Conservation (phyloP, 2,329 filamentous ascomycete species). For the Beauveria asiatica region DNA sequence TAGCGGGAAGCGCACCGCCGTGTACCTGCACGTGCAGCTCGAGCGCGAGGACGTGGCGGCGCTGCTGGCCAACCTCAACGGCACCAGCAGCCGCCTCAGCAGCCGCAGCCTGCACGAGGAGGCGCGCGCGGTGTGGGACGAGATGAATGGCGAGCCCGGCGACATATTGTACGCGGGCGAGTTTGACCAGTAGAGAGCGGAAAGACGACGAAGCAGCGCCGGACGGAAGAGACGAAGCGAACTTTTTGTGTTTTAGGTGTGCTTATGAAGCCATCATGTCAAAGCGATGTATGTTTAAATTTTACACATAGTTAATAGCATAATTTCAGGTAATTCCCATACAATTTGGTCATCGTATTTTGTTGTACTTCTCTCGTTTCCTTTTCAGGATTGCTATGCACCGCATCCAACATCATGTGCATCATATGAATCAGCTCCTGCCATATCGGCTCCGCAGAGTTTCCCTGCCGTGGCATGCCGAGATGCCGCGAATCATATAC, state of each 20-base stretch:
- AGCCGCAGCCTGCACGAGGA: conserved; percentile 25
- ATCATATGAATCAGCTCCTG: too few species aligned
- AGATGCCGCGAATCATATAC: too few species aligned
- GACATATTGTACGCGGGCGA: conserved; percentile 40
- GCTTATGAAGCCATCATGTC: neutral
- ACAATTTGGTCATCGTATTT: neutral
- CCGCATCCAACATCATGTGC: too few species aligned
- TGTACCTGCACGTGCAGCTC: conserved; percentile 44
- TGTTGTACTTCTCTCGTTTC: too few species aligned
- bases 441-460: too few species aligned
- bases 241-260: neutral
- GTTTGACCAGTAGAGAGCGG: conserved; percentile 20
- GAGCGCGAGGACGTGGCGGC: conserved; percentile 30
- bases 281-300: neutral
- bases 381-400: too few species aligned
- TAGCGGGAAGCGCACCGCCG: conserved; percentile 48
- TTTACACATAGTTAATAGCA: neutral
- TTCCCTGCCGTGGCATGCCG: too few species aligned
- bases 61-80: conserved; percentile 23
- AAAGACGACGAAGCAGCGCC: conserved; percentile 15
- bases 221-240: neutral
- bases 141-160: conserved; percentile 32
- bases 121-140: conserved; percentile 35
- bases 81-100: neutral
- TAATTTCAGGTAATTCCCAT: neutral